Percentiles rank a stretch among this genome's conserved stretches.
Conservation (phyloP, 371 early-diverging fungal species). For the Entomophthora muscae region DNA sequence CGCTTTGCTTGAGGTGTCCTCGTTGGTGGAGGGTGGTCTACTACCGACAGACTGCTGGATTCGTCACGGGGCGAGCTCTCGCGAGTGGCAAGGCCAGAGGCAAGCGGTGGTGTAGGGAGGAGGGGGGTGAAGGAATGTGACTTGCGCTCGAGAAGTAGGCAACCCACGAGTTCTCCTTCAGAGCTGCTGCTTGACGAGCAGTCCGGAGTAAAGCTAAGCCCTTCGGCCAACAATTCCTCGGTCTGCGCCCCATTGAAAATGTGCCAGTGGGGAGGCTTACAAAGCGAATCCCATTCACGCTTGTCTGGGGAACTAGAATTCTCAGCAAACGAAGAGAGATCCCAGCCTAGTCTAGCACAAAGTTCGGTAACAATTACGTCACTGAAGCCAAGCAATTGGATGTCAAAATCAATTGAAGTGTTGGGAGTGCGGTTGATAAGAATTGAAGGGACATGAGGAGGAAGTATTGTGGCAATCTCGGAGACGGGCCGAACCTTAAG, state of each 20-base stretch:
- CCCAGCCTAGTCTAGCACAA: slow-evolving; percentile 57
- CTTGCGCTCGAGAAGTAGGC: not conserved
- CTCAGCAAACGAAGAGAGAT: slow-evolving; percentile 13
- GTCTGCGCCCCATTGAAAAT: slow-evolving; percentile 25
- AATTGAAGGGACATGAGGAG: slow-evolving; percentile 69
- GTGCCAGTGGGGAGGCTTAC: slow-evolving; percentile 10
- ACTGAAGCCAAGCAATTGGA: slow-evolving; percentile 72
- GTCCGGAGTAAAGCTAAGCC: not conserved
- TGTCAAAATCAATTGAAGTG: slow-evolving; percentile 66
- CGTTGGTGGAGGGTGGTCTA: not conserved
- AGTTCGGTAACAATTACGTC: slow-evolving; percentile 71
- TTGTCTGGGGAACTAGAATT: not conserved
- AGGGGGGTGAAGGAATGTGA: not conserved
- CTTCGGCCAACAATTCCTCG: not conserved
- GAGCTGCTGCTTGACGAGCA: not conserved
- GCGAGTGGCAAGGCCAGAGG: not conserved
- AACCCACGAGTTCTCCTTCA: no score
- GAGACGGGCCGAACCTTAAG: slow-evolving; percentile 80
- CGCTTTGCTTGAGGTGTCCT: not conserved
- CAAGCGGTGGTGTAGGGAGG: not conserved
- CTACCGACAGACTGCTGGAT: not conserved
- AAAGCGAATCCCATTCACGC: slow-evolving; percentile 13
- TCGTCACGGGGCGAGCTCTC: not conserved
- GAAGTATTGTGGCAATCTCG: slow-evolving; percentile 13
- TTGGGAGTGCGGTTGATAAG: slow-evolving; percentile 81